These are phyloP conservation scores for Petrea volubilis DNA, from an alignment of 257 asterid species.

Conservation along the genomic window DNA sequence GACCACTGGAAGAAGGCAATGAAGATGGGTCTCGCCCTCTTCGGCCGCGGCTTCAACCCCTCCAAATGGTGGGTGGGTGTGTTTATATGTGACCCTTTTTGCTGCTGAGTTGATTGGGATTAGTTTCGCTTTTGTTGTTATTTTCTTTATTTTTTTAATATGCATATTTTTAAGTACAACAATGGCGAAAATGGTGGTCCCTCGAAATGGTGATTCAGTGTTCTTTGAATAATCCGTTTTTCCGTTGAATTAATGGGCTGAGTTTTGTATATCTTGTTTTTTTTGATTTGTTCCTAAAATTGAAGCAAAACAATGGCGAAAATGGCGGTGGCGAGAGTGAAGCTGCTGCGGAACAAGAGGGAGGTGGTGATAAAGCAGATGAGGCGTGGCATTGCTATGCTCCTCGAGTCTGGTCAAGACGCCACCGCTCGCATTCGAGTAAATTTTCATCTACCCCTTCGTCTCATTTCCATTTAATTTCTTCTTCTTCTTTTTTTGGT, in stretches of 20 bases:
- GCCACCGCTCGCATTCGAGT: constrained; percentile 94
- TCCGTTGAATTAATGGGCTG: constrained; percentile 8
- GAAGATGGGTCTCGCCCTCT: constrained; percentile 55
- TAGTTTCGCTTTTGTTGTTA: too few species aligned
- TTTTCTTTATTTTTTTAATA: too few species aligned
- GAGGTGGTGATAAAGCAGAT: constrained; percentile 91
- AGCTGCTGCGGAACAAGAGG: constrained; percentile 93
- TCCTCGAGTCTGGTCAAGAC: constrained; percentile 85
- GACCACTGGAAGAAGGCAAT: constrained; percentile 67
- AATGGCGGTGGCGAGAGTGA: constrained; percentile 95
- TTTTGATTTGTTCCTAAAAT: too few species aligned
- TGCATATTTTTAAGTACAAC: too few species aligned
- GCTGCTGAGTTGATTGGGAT: too few species aligned
- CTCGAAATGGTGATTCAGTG: constrained; percentile 65
- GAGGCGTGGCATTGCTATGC: constrained; percentile 96
- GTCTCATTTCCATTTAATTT: neutral
- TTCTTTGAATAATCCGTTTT: neutral
- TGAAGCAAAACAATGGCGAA: constrained; percentile 92
- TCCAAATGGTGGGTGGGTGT: constrained; percentile 62
- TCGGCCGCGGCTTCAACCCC: constrained; percentile 69
- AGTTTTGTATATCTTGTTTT: neutral
- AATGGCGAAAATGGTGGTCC: too few species aligned
- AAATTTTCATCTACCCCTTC: neutral
- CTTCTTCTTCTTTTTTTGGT: too few species aligned
- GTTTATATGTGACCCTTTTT: too few species aligned